Conservation (phyloP, 2,329 filamentous ascomycete species). For the Raffaelea deltoideospora region DNA sequence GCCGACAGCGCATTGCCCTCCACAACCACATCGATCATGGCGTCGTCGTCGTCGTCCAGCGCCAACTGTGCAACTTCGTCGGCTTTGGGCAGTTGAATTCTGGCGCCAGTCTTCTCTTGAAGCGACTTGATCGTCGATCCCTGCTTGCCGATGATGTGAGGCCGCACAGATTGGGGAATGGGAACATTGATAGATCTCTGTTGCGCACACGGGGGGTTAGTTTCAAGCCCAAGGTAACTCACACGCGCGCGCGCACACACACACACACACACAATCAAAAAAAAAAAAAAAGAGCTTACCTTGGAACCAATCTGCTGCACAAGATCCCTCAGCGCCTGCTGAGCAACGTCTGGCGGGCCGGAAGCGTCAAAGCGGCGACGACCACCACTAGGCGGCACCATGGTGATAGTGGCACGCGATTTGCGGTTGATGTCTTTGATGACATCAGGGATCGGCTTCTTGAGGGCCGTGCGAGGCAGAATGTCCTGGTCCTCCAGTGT, state of each 20-base stretch:
- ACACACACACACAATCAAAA: too few relatives aligned
- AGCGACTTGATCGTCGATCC: conserved; percentile 83
- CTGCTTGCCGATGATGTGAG: conserved; percentile 85
- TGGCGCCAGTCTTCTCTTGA: conserved; percentile 77
- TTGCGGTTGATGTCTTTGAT: conserved; percentile 85
- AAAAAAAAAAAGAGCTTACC: conserved; percentile 26
- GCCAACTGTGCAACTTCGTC: conserved; percentile 43
- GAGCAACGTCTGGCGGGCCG: conserved; percentile 69
- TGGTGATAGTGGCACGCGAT: conserved; percentile 72
- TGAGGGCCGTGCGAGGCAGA: conserved; percentile 60
- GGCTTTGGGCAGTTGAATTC: conserved; percentile 74
- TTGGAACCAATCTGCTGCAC: conserved; percentile 77
- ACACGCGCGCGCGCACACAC: too few relatives aligned
- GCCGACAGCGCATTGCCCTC: conserved; percentile 86
- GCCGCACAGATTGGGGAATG: conserved; percentile 68
- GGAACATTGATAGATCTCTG: conserved; percentile 60
- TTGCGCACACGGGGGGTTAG: neutral
- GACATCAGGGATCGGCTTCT: conserved; percentile 71
- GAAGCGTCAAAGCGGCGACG: conserved; percentile 70
- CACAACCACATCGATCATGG: conserved; percentile 69
- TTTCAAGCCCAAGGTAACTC: neutral
- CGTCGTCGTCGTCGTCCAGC: conserved; percentile 64
- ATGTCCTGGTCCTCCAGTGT: conserved; percentile 62
- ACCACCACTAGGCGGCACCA: conserved; percentile 57
- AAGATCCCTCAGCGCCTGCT: conserved; percentile 79